Percentiles rank a stretch among this genome's conserved stretches.
These are phyloP conservation scores for Xylaria sp. DNA, from an alignment of 2,329 filamentous ascomycete genomes.

Conservation along the genomic window DNA sequence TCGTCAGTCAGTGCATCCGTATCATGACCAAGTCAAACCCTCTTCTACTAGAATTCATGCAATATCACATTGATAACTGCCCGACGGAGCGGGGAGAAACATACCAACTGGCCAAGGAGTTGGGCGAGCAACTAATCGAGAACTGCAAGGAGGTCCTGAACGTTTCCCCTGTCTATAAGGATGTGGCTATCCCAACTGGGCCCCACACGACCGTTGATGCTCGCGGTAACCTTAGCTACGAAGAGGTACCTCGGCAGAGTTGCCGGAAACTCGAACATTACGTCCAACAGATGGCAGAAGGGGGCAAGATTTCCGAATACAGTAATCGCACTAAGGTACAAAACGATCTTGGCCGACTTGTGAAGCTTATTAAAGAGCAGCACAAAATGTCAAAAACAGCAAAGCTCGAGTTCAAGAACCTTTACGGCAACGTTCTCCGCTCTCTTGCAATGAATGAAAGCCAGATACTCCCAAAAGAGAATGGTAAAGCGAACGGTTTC, in stretches of 20 bases:
- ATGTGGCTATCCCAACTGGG: slow-evolving; percentile 90
- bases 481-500: slow-evolving; percentile 68
- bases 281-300: slow-evolving; percentile 97
- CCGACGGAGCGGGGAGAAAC: slow-evolving; percentile 96
- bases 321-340: slow-evolving; percentile 98
- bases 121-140: slow-evolving; percentile 92
- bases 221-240: slow-evolving; percentile 90
- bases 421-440: slow-evolving; percentile 94
- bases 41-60: slow-evolving; percentile 96
- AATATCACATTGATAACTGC: slow-evolving; percentile 99
- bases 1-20: slow-evolving; percentile 97
- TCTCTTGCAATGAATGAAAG: slow-evolving; percentile 98
- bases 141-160: slow-evolving; percentile 95
- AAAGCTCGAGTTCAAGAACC: slow-evolving; percentile 93
- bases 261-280: slow-evolving; percentile 98
- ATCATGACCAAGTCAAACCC: slow-evolving; percentile 99
- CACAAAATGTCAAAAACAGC: slow-evolving; percentile 97
- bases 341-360: slow-evolving; percentile 92
- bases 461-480: slow-evolving; percentile 93
- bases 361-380: slow-evolving; percentile 98
- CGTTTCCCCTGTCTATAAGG: slow-evolving; percentile 90
- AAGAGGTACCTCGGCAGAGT: slow-evolving; percentile 86
- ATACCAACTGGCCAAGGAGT: slow-evolving; percentile 95
- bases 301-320: slow-evolving; percentile 98
- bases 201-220: slow-evolving; percentile 93